Conservation (phyloP, 2,329 filamentous ascomycete genomes). For the Aspergillus sp. region DNA sequence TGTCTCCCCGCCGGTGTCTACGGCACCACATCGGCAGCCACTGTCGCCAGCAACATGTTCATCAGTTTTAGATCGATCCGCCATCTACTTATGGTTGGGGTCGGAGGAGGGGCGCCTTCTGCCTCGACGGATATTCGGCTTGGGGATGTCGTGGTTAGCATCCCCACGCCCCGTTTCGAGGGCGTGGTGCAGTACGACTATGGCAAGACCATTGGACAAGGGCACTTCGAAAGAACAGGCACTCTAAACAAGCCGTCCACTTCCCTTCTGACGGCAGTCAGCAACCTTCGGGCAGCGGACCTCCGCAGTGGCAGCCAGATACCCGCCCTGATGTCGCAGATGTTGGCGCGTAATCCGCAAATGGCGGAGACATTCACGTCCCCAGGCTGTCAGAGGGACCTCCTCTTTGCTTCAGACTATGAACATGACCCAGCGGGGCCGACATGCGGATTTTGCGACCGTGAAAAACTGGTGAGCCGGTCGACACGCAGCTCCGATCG, state of each 20-base stretch:
- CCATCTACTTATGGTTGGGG: slow-evolving; percentile 16
- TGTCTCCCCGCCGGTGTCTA: slow-evolving; percentile 8
- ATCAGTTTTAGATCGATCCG: slow-evolving; percentile 4
- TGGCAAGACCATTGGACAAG: slow-evolving; percentile 17
- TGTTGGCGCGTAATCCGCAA: slow-evolving; percentile 5
- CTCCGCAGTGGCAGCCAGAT: slow-evolving; percentile 1
- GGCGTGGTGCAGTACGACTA: slow-evolving; percentile 27
- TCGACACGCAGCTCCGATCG: not conserved
- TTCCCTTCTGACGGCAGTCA: slow-evolving; percentile 15
- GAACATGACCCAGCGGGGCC: not conserved
- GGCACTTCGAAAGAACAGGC: slow-evolving; percentile 17
- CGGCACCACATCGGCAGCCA: slow-evolving; percentile 5
- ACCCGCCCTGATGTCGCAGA: not conserved
- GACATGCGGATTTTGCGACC: not conserved
- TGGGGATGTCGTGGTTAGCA: slow-evolving; percentile 21
- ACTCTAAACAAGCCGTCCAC: slow-evolving; percentile 17
- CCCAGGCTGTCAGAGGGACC: not conserved
- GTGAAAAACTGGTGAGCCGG: not conserved
- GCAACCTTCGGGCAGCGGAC: slow-evolving; percentile 16
- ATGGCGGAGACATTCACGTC: not conserved
- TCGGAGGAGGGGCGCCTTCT: slow-evolving; percentile 18
- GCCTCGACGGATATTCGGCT: slow-evolving; percentile 17
- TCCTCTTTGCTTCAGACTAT: slow-evolving; percentile 4
- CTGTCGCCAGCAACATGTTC: slow-evolving; percentile 5
- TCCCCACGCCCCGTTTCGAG: slow-evolving; percentile 4